Conservation (phyloP, 768 basidiomycete species). For the Collybia sordida region DNA sequence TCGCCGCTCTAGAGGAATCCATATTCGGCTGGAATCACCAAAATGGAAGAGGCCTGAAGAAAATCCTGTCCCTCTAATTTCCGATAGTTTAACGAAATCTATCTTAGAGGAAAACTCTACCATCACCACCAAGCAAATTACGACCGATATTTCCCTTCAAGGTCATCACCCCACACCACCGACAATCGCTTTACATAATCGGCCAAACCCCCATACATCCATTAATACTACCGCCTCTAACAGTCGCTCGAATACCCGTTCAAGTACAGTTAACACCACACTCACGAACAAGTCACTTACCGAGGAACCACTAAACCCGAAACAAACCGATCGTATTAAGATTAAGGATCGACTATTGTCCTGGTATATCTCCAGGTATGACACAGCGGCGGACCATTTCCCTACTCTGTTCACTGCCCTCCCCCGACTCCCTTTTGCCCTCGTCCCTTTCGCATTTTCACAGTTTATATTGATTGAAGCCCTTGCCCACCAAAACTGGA, state of each 20-base stretch:
- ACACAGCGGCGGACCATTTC: constrained; percentile 40
- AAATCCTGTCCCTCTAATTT: not conserved
- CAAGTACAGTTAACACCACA: constrained; percentile 9
- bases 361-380: constrained; percentile 6
- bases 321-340: not conserved
- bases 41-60: constrained; percentile 15
- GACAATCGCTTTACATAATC: not conserved
- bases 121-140: not conserved
- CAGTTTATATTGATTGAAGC: constrained; percentile 94
- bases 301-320: not conserved
- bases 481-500: constrained; percentile 83
- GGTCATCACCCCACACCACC: not conserved
- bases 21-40: constrained; percentile 17
- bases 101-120: not conserved
- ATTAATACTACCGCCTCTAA: not conserved
- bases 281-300: not conserved
- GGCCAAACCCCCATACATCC: constrained; percentile 6
- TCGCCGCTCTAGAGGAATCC: constrained; percentile 29
- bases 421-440: constrained; percentile 72
- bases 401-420: constrained; percentile 71
- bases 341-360: constrained; percentile 5
- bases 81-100: not conserved
- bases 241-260: constrained; percentile 12
- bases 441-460: constrained; percentile 90
- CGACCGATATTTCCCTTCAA: not conserved